These are phyloP conservation scores for Termitomyces heimii DNA, from an alignment of 768 basidiomycete genomes.

Conservation along the genomic window DNA sequence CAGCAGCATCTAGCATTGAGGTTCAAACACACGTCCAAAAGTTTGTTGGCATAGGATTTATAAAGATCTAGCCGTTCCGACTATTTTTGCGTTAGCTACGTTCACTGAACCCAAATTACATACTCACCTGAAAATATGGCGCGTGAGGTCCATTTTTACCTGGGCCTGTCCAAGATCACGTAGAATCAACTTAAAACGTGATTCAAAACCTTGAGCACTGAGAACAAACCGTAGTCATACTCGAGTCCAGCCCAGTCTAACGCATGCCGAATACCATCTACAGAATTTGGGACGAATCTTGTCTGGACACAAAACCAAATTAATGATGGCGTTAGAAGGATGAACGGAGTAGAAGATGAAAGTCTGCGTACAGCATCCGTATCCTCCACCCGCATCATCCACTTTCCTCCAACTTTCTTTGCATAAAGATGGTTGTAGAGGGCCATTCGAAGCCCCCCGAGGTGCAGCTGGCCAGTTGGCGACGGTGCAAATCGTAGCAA, in stretches of 20 bases:
- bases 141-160: conserved; percentile 67
- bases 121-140: conserved; percentile 79
- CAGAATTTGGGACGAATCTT: conserved; percentile 75
- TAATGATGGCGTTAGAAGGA: background rate
- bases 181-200: background rate
- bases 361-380: conserved; percentile 71
- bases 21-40: conserved; percentile 59
- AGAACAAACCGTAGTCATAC: conserved; percentile 77
- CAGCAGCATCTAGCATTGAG: background rate
- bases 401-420: conserved; percentile 75
- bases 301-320: conserved; percentile 40
- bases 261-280: conserved; percentile 71
- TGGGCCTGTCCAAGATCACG: conserved; percentile 50
- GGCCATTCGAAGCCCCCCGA: conserved; percentile 92
- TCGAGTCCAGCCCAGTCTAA: conserved; percentile 89
- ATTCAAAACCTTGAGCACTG: background rate
- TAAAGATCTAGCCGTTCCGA: conserved; percentile 90
- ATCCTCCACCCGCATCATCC: conserved; percentile 92
- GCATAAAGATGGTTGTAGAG: conserved; percentile 90
- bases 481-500: conserved; percentile 94
- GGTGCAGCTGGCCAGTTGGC: conserved; percentile 90
- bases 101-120: background rate
- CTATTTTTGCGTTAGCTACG: conserved; percentile 29
- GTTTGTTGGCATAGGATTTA: conserved; percentile 58
- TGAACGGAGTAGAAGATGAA: background rate